These are phyloP conservation scores for Didymella lethalis DNA, from an alignment of 2,329 filamentous ascomycete species.

Conservation along the genomic window DNA sequence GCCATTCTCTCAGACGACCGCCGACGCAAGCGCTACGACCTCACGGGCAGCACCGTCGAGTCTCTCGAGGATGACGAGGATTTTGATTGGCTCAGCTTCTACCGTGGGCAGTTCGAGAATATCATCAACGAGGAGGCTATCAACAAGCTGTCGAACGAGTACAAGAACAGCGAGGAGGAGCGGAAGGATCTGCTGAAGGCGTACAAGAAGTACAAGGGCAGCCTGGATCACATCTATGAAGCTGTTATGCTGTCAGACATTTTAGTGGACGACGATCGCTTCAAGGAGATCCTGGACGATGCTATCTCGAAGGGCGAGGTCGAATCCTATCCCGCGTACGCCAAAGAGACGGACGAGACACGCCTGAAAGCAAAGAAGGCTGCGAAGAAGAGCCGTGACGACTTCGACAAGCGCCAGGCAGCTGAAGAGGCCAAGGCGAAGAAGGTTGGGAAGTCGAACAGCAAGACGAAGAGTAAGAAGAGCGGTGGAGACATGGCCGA, in stretches of 20 bases:
- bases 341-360: slow-evolving; percentile 63
- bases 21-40: slow-evolving; percentile 85
- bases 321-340: slow-evolving; percentile 71
- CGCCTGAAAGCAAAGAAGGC: slow-evolving; percentile 43
- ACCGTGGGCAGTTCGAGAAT: slow-evolving; percentile 81
- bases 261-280: slow-evolving; percentile 83
- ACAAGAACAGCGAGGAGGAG: slow-evolving; percentile 89
- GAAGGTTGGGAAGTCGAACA: slow-evolving; percentile 57
- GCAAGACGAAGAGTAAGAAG: slow-evolving; percentile 43
- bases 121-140: slow-evolving; percentile 78
- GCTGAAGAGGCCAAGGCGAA: slow-evolving; percentile 69
- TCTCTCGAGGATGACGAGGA: slow-evolving; percentile 73
- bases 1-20: slow-evolving; percentile 85
- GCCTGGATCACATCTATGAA: slow-evolving; percentile 80
- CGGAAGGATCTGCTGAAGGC: slow-evolving; percentile 76
- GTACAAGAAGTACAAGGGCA: slow-evolving; percentile 76
- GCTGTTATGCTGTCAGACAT: slow-evolving; percentile 87
- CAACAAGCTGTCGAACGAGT: slow-evolving; percentile 75
- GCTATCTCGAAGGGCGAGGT: slow-evolving; percentile 78
- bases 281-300: slow-evolving; percentile 78
- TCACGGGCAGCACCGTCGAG: slow-evolving; percentile 87
- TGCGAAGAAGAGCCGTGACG: slow-evolving; percentile 49
- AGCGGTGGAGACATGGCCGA: slow-evolving; percentile 45
- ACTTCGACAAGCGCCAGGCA: slow-evolving; percentile 58
- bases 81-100: slow-evolving; percentile 93